These are phyloP conservation scores for Pythium rishiriense DNA, from an alignment of 352 stramenopile genomes.

Conservation along the genomic window DNA sequence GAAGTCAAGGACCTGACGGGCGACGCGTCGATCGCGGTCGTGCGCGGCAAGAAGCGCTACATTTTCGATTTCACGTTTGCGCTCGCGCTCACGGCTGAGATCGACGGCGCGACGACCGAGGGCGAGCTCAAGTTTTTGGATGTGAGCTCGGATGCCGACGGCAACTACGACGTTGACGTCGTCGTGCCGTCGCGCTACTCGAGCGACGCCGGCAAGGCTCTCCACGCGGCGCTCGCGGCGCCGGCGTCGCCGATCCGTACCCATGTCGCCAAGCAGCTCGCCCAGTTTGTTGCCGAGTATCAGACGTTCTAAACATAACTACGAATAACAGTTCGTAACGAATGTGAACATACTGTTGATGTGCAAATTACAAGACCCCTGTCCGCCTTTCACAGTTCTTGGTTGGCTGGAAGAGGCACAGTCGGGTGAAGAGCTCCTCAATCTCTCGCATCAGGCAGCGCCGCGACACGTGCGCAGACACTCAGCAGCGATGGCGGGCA, in stretches of 20 bases:
- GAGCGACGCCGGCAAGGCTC: conserved; percentile 60
- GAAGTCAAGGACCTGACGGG: conserved; percentile 85
- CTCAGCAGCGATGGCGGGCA: conserved; percentile 14
- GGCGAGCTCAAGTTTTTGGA: conserved; percentile 81
- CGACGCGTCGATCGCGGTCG: conserved; percentile 92
- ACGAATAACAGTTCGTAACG: conserved; percentile 12
- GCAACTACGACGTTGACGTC: conserved; percentile 73
- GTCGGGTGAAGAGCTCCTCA: neutral
- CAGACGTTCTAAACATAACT: conserved; percentile 56
- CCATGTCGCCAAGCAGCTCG: conserved; percentile 51
- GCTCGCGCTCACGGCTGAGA: conserved; percentile 26
- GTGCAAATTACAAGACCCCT: conserved; percentile 7
- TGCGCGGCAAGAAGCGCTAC: conserved; percentile 93
- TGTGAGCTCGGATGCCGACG: conserved; percentile 74
- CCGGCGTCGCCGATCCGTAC: conserved; percentile 58
- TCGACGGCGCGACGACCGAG: conserved; percentile 19
- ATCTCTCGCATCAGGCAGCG: neutral
- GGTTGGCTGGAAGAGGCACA: conserved; percentile 24
- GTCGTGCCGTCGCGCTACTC: conserved; percentile 71
- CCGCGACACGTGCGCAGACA: neutral
- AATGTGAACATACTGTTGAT: neutral
- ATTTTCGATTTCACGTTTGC: conserved; percentile 85
- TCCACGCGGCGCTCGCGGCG: conserved; percentile 62
- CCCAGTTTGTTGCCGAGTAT: conserved; percentile 71
- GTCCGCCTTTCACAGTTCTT: conserved; percentile 3